Evolutionary conservation across 2,329 filamentous ascomycete genomes (phyloP).

Genomic region (Myriosclerotinia scirpicola): DNA sequence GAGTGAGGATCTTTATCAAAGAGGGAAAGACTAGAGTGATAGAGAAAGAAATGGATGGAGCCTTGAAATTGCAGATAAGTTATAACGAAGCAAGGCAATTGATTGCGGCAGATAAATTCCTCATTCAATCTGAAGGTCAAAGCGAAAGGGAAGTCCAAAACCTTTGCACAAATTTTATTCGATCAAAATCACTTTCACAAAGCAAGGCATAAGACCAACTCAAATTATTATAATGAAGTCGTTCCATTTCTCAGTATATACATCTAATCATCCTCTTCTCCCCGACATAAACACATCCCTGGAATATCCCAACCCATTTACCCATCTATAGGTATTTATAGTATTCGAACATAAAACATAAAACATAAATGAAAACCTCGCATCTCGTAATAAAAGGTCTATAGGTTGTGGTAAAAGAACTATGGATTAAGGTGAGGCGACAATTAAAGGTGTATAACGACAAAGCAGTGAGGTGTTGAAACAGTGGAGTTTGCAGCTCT

Average conservation of each 20-base stretch:
- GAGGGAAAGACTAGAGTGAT: neutral
- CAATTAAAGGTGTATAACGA: constrained; percentile 18
- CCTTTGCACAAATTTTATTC: too few species aligned
- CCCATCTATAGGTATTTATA: constrained; percentile 17
- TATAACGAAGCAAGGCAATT: neutral
- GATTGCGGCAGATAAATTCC: neutral
- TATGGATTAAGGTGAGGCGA: constrained; percentile 20
- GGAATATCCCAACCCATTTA: constrained; percentile 22
- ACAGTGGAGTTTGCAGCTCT: neutral
- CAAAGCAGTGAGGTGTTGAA: constrained; percentile 1
- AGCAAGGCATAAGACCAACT: neutral
- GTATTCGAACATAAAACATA: constrained; percentile 20
- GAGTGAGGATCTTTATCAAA: constrained; percentile 9
- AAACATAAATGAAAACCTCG: constrained; percentile 19
- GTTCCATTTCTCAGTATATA: constrained; percentile 22
- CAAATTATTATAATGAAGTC: constrained; percentile 18
- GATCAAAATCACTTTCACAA: neutral
- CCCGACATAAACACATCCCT: constrained; percentile 17
- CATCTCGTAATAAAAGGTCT: constrained; percentile 23
- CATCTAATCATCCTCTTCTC: constrained; percentile 14
- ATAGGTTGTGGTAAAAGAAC: constrained; percentile 13
- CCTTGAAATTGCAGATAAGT: neutral
- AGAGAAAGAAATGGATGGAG: neutral
- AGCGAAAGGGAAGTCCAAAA: neutral
- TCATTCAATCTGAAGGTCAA: neutral